These are phyloP conservation scores for Boechera stricta DNA, from an alignment of 345 rosid genomes.

Conservation along the genomic window DNA sequence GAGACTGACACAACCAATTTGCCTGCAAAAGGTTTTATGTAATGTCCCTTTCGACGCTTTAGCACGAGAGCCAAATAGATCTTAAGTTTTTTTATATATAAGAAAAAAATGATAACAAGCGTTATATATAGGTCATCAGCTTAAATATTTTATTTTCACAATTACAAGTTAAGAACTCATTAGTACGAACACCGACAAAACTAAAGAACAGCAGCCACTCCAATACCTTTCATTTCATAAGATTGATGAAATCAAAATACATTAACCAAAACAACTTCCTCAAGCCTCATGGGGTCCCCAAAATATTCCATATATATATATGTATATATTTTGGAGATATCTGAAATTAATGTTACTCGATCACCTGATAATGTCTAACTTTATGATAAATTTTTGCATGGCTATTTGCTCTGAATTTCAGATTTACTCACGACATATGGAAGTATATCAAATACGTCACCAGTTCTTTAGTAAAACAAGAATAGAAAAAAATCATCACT, in stretches of 20 bases:
- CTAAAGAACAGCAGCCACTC: background rate
- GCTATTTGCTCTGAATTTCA: background rate
- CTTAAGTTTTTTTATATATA: background rate
- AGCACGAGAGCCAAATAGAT: conserved; percentile 11
- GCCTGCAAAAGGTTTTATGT: conserved; percentile 20
- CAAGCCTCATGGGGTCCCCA: conserved; percentile 22
- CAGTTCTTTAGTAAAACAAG: background rate
- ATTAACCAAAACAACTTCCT: background rate
- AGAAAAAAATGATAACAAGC: background rate
- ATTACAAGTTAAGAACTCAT: background rate
- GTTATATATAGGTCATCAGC: background rate
- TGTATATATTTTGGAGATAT: background rate
- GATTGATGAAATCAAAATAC: conserved; percentile 20
- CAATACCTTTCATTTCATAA: background rate
- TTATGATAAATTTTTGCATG: background rate
- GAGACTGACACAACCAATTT: conserved; percentile 25
- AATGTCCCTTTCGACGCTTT: conserved; percentile 14
- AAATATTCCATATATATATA: conserved; percentile 6
- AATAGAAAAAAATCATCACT: background rate
- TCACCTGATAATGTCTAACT: background rate
- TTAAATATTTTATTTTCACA: background rate
- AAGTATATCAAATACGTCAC: background rate
- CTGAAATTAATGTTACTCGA: conserved; percentile 1
- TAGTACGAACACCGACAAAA: background rate
- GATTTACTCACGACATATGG: background rate